phyloP scores from a whole-genome alignment of 805 yeast genomes.

The Wickerhamomyces chaumierensis region DNA sequence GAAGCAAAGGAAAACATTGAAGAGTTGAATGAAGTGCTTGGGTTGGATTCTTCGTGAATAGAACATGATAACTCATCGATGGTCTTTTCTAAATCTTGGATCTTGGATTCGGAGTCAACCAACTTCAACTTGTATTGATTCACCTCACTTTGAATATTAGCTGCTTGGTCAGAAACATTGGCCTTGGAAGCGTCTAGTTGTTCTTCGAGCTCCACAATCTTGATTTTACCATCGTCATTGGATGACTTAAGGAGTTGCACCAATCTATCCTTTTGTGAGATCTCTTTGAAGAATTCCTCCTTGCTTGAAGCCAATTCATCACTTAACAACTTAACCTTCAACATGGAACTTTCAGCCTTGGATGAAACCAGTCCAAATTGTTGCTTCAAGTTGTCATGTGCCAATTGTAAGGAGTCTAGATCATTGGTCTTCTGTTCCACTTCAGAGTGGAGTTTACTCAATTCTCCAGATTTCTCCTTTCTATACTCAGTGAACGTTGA shows the following conservation, averaged over 20 bases:
- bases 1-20: conserved; percentile 35
- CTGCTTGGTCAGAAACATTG: conserved; percentile 38
- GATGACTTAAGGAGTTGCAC: conserved; percentile 44
- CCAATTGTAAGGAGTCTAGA: conserved; percentile 17
- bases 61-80: conserved; percentile 28
- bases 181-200: conserved; percentile 16
- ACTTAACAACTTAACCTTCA: conserved; percentile 35
- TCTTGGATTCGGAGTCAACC: conserved; percentile 28
- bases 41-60: conserved; percentile 9
- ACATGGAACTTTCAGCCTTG: conserved; percentile 30
- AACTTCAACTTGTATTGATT: conserved; percentile 44
- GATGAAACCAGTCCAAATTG: conserved; percentile 26
- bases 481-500: conserved; percentile 21
- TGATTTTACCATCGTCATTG: conserved; percentile 35
- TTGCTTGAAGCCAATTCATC: conserved; percentile 31
- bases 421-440: conserved; percentile 20
- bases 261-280: conserved; percentile 50
- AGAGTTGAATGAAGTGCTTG: conserved; percentile 10
- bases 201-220: conserved; percentile 43
- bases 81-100: conserved; percentile 31
- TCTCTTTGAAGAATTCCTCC: conserved; percentile 43
- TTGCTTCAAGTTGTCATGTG: conserved; percentile 21
- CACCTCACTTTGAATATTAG: conserved; percentile 43
- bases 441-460: conserved; percentile 18
- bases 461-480: conserved; percentile 17